A percentile compares a stretch with the other conserved stretches of the same genome.
Conservation (phyloP, 2,329 filamentous ascomycete species). For the Erysiphe pulchra region DNA sequence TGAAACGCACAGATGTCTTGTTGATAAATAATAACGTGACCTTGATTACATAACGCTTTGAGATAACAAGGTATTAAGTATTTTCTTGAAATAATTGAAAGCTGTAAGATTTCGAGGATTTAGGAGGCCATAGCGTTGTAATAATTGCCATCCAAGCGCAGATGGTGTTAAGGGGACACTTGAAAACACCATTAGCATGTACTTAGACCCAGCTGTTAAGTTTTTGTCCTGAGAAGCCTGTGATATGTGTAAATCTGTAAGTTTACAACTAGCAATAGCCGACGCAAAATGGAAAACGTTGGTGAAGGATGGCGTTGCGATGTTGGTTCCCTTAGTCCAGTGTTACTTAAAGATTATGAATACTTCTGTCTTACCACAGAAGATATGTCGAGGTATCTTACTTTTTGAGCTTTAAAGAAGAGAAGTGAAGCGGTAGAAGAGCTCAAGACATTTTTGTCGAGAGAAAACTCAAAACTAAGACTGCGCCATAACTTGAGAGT, state of each 20-base stretch:
- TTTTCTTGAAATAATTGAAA: too few species aligned
- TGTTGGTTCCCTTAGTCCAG: neutral
- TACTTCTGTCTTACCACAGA: neutral
- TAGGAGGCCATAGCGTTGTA: too few species aligned
- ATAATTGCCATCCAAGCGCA: neutral
- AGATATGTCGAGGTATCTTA: neutral
- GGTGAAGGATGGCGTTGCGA: neutral
- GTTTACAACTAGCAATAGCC: neutral
- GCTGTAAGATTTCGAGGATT: too few species aligned
- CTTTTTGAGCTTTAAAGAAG: neutral
- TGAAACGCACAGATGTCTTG: too few species aligned
- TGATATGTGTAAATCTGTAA: neutral
- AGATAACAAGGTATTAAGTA: too few species aligned
- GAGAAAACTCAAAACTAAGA: neutral
- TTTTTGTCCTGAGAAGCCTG: neutral
- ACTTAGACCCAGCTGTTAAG: neutral
- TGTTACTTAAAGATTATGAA: neutral
- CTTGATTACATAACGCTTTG: too few species aligned
- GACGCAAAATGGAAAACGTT: neutral
- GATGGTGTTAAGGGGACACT: neutral
- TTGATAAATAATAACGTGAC: too few species aligned
- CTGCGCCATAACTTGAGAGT: neutral
- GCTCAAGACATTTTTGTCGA: neutral
- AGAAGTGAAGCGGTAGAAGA: neutral
- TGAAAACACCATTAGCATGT: neutral